phyloP scores from a whole-genome alignment of 345 rosid species.

The Isatis tinctoria region DNA sequence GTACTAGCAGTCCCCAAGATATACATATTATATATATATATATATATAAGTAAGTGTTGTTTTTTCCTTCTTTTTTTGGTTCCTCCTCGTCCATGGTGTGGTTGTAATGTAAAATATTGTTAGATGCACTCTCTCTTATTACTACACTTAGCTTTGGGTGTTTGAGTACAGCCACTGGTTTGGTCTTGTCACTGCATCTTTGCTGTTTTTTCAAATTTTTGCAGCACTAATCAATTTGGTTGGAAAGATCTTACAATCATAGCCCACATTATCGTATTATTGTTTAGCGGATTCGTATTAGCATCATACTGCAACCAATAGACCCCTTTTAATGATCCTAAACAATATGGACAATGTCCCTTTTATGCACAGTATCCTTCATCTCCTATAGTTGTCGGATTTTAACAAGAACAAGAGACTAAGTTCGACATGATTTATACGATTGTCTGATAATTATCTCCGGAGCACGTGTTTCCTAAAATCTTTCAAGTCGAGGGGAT shows the following conservation, averaged over 20 bases:
- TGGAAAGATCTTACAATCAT: background rate
- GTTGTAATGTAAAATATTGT: slow-evolving; percentile 10
- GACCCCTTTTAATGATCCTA: background rate
- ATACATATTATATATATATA: background rate
- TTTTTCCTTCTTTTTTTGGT: background rate
- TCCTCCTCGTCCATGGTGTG: slow-evolving; percentile 11
- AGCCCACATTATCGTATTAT: background rate
- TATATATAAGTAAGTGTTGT: slow-evolving; percentile 17
- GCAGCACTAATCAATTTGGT: slow-evolving; percentile 6
- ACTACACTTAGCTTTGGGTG: slow-evolving; percentile 14
- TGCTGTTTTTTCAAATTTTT: background rate
- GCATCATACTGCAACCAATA: background rate
- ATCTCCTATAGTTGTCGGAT: background rate
- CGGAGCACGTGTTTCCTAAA: too few relatives aligned
- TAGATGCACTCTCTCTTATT: slow-evolving; percentile 11
- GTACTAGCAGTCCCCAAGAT: slow-evolving; percentile 14
- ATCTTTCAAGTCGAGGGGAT: too few relatives aligned
- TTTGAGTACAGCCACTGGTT: slow-evolving; percentile 11
- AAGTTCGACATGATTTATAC: too few relatives aligned
- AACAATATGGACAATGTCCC: background rate
- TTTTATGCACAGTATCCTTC: background rate
- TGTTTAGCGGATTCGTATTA: background rate
- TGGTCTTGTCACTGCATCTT: slow-evolving; percentile 11
- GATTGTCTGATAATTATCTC: too few relatives aligned
- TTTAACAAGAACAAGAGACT: too few relatives aligned